A percentile compares a stretch with the other conserved stretches of the same genome.
Conservation (phyloP, 495 filamentous ascomycete species). For the Neurospora sp. region DNA sequence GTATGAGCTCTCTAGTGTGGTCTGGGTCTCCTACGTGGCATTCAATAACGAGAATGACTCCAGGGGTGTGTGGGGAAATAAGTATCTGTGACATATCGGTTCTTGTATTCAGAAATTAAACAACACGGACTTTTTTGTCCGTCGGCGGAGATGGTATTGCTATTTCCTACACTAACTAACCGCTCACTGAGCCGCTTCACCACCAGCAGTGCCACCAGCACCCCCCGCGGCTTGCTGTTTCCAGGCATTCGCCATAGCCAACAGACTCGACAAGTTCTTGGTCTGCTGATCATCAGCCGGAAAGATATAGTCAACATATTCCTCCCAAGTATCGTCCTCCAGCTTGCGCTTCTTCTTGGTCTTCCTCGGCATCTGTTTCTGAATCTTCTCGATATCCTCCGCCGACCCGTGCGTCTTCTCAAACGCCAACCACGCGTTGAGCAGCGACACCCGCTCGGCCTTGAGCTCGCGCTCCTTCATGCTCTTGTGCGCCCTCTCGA, state of each 20-base stretch:
- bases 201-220: slow-evolving; percentile 19
- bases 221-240: slow-evolving; percentile 51
- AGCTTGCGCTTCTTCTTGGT: slow-evolving; percentile 91
- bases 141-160: not conserved
- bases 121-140: not conserved
- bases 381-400: slow-evolving; percentile 74
- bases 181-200: slow-evolving; percentile 1
- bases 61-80: not conserved
- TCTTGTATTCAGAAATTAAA: not conserved
- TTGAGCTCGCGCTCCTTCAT: slow-evolving; percentile 91
- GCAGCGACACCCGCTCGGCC: slow-evolving; percentile 82
- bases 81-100: not conserved
- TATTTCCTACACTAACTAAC: not conserved
- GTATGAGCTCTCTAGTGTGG: not conserved
- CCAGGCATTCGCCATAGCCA: slow-evolving; percentile 82
- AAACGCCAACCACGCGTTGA: slow-evolving; percentile 87
- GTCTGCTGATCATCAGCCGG: slow-evolving; percentile 88
- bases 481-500: slow-evolving; percentile 74
- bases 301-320: slow-evolving; percentile 97
- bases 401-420: slow-evolving; percentile 71
- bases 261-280: slow-evolving; percentile 70
- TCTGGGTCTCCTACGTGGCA: not conserved
- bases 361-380: slow-evolving; percentile 85
- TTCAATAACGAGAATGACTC: not conserved
- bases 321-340: slow-evolving; percentile 92